A percentile compares a stretch with the other conserved stretches of the same genome.
Conservation (phyloP, 2,329 filamentous ascomycete genomes). For the Microdochium nivale region DNA sequence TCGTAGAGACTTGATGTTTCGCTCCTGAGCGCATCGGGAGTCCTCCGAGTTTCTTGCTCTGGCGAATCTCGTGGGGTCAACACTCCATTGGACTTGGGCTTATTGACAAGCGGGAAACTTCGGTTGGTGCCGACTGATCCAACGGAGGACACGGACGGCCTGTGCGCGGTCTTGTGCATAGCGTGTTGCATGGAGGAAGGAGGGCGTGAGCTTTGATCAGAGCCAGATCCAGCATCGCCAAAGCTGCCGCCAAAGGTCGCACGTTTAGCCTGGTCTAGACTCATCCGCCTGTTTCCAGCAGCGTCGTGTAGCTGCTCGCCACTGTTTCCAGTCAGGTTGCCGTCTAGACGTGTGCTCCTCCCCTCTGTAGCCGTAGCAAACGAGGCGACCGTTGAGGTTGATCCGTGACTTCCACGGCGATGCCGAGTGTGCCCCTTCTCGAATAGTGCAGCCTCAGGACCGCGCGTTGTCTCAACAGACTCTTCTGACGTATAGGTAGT, state of each 20-base stretch:
- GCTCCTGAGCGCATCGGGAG: slow-evolving; percentile 38
- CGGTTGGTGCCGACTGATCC: slow-evolving; percentile 50
- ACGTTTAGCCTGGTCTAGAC: slow-evolving; percentile 20
- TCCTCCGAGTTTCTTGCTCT: slow-evolving; percentile 36
- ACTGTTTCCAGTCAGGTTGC: slow-evolving; percentile 11
- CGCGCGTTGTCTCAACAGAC: slow-evolving; percentile 54
- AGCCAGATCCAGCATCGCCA: slow-evolving; percentile 12
- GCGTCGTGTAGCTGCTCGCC: slow-evolving; percentile 10
- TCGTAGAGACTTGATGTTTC: slow-evolving; percentile 35
- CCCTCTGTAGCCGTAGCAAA: slow-evolving; percentile 50
- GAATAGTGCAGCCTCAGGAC: slow-evolving; percentile 23
- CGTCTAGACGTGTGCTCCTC: slow-evolving; percentile 14
- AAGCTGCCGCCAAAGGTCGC: slow-evolving; percentile 13
- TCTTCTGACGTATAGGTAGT: slow-evolving; percentile 50
- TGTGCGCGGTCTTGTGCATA: slow-evolving; percentile 32
- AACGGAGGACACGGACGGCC: slow-evolving; percentile 48
- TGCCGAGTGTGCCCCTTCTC: slow-evolving; percentile 13
- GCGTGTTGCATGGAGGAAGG: slow-evolving; percentile 1
- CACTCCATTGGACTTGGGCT: slow-evolving; percentile 33
- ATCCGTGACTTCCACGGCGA: slow-evolving; percentile 38
- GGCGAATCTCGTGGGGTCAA: slow-evolving; percentile 40
- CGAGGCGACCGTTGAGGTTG: slow-evolving; percentile 41
- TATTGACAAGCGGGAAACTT: slow-evolving; percentile 54
- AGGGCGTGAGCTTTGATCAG: slow-evolving; percentile 8
- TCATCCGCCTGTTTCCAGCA: slow-evolving; percentile 16